Evolutionary conservation across 495 filamentous ascomycete species (phyloP).

Genomic region (Penicilliopsis zonata): DNA sequence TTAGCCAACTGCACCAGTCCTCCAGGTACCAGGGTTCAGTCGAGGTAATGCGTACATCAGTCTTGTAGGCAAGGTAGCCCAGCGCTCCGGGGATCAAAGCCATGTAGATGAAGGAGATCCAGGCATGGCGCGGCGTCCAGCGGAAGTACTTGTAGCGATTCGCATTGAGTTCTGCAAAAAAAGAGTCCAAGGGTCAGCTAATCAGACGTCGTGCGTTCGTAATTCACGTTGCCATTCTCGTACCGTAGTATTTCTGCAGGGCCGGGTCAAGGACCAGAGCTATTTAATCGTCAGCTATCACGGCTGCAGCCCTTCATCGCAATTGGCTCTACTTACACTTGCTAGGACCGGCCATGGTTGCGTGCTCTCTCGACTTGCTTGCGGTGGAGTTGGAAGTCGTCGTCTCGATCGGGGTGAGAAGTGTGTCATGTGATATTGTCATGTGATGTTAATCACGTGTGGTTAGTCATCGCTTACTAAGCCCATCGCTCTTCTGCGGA

Average conservation of each 20-base stretch:
- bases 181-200: not conserved
- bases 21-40: not conserved
- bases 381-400: conserved; percentile 6
- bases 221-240: conserved; percentile 1
- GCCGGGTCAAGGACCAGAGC: conserved; percentile 65
- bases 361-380: conserved; percentile 3
- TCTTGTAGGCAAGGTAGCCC: conserved; percentile 58
- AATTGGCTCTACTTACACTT: conserved; percentile 36
- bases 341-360: conserved; percentile 38
- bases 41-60: conserved; percentile 56
- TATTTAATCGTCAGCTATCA: conserved; percentile 12
- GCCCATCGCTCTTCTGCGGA: too few species aligned
- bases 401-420: too few species aligned
- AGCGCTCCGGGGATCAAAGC: conserved; percentile 55
- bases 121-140: conserved; percentile 74
- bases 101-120: conserved; percentile 63
- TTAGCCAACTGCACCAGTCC: not conserved
- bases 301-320: too few species aligned
- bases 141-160: conserved; percentile 94
- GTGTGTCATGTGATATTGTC: too few species aligned
- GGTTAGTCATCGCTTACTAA: too few species aligned
- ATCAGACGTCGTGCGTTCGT: not conserved
- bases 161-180: conserved; percentile 56
- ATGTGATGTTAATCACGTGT: too few species aligned
- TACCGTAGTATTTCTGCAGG: conserved; percentile 65